A percentile compares a stretch with the other conserved stretches of the same genome.
Evolutionary conservation across 495 filamentous ascomycete species (phyloP).

Genomic region (Amphirosellinia nigrospora): DNA sequence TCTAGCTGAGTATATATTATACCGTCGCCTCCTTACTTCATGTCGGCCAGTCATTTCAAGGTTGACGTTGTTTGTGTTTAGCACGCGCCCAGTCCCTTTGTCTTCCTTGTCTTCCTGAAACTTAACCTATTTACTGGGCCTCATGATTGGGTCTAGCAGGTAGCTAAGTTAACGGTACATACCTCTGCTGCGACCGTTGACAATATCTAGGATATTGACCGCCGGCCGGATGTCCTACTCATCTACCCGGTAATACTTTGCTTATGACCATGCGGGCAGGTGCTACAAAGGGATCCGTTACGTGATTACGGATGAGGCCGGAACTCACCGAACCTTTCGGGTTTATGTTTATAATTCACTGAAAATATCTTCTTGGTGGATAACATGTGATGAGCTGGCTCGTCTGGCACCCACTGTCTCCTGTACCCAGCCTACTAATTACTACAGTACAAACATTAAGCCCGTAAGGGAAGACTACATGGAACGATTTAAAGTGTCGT

Average conservation of each 20-base stretch:
- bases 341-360: slow-evolving; percentile 26
- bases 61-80: not conserved
- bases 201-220: not conserved
- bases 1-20: not conserved
- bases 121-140: slow-evolving; percentile 10
- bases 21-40: not conserved
- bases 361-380: slow-evolving; percentile 28
- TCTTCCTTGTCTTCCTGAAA: slow-evolving; percentile 17
- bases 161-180: not conserved
- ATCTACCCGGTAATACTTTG: slow-evolving; percentile 2
- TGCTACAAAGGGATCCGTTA: not conserved
- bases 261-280: not conserved
- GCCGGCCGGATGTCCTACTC: not conserved
- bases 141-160: not conserved
- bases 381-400: slow-evolving; percentile 39
- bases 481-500: not conserved
- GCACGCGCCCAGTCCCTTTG: not conserved
- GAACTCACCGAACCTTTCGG: slow-evolving; percentile 12
- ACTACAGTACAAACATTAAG: no score
- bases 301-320: slow-evolving; percentile 9
- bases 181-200: not conserved
- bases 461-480: slow-evolving; percentile 5
- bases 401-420: slow-evolving; percentile 29
- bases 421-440: not conserved
- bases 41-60: slow-evolving; percentile 3